phyloP scores from a whole-genome alignment of 2,329 filamentous ascomycete species.

The Onygenales sp. region DNA sequence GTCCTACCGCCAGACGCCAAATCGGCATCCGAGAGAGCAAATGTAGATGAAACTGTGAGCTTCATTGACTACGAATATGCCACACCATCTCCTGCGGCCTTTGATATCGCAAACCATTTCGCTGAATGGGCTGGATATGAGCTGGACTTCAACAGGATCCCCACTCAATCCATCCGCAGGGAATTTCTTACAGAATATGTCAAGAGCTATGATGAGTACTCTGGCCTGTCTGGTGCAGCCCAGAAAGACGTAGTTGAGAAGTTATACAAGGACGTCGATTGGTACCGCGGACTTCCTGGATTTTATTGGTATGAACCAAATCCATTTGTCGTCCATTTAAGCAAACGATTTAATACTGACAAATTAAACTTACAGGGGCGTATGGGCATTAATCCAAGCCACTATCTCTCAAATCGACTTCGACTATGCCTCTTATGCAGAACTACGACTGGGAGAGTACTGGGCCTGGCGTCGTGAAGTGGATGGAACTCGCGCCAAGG shows the following conservation, averaged over 20 bases:
- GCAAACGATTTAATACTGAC: neutral
- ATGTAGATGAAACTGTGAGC: slow-evolving; percentile 48
- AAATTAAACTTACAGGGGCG: slow-evolving; percentile 50
- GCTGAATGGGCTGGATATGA: slow-evolving; percentile 97
- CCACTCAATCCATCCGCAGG: slow-evolving; percentile 64
- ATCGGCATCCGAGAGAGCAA: slow-evolving; percentile 19
- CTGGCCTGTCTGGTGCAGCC: slow-evolving; percentile 29
- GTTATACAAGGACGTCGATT: slow-evolving; percentile 72
- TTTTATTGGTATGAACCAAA: slow-evolving; percentile 52
- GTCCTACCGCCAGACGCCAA: slow-evolving; percentile 46
- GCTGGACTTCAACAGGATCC: slow-evolving; percentile 78
- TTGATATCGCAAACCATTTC: slow-evolving; percentile 96
- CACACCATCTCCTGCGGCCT: slow-evolving; percentile 84
- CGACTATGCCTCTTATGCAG: slow-evolving; percentile 87
- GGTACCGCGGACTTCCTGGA: slow-evolving; percentile 79
- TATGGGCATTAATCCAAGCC: slow-evolving; percentile 92
- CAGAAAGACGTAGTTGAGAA: slow-evolving; percentile 55
- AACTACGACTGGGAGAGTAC: slow-evolving; percentile 78
- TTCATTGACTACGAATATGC: slow-evolving; percentile 99
- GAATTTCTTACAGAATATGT: slow-evolving; percentile 82
- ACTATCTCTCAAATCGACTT: slow-evolving; percentile 94
- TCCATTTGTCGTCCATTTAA: neutral
- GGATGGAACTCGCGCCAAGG: slow-evolving; percentile 49
- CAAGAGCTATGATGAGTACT: slow-evolving; percentile 55
- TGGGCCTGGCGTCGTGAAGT: slow-evolving; percentile 78